Conservation (phyloP, 2,329 filamentous ascomycete species). For the Alternaria hordeiaustralica region DNA sequence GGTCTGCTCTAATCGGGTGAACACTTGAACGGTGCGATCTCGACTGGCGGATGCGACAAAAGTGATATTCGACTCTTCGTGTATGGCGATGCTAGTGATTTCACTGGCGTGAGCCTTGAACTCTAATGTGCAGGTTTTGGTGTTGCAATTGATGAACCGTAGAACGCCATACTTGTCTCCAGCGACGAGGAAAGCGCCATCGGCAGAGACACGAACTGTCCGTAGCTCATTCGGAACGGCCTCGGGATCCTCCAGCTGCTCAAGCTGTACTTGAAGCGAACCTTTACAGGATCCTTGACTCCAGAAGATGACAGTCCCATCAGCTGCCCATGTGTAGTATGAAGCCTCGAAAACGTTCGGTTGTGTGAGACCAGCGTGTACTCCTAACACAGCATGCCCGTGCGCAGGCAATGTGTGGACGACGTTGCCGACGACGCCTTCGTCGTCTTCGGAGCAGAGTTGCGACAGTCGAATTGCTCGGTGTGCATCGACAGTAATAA, state of each 20-base stretch:
- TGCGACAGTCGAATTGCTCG: slow-evolving; percentile 70
- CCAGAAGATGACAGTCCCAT: slow-evolving; percentile 85
- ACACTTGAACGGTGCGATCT: slow-evolving; percentile 94
- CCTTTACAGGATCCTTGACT: slow-evolving; percentile 72
- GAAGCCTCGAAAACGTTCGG: slow-evolving; percentile 69
- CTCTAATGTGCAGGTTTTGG: slow-evolving; percentile 68
- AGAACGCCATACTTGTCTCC: slow-evolving; percentile 89
- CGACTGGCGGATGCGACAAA: slow-evolving; percentile 78
- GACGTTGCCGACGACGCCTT: slow-evolving; percentile 37
- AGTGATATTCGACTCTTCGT: slow-evolving; percentile 67
- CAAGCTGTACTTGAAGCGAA: slow-evolving; percentile 71
- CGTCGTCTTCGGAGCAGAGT: slow-evolving; percentile 54
- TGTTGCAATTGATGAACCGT: slow-evolving; percentile 68
- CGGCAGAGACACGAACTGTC: slow-evolving; percentile 64
- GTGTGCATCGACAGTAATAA: slow-evolving; percentile 70
- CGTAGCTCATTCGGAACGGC: slow-evolving; percentile 65
- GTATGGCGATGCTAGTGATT: slow-evolving; percentile 80
- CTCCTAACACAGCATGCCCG: slow-evolving; percentile 69
- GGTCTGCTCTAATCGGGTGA: slow-evolving; percentile 63
- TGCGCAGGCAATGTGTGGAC: slow-evolving; percentile 62
- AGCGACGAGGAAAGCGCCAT: slow-evolving; percentile 73
- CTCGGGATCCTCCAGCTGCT: slow-evolving; percentile 60
- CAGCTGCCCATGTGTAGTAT: slow-evolving; percentile 89
- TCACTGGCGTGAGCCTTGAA: slow-evolving; percentile 87
- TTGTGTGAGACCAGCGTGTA: slow-evolving; percentile 65